Conservation (phyloP, 2,329 filamentous ascomycete genomes). For the Xylariaceae sp. region DNA sequence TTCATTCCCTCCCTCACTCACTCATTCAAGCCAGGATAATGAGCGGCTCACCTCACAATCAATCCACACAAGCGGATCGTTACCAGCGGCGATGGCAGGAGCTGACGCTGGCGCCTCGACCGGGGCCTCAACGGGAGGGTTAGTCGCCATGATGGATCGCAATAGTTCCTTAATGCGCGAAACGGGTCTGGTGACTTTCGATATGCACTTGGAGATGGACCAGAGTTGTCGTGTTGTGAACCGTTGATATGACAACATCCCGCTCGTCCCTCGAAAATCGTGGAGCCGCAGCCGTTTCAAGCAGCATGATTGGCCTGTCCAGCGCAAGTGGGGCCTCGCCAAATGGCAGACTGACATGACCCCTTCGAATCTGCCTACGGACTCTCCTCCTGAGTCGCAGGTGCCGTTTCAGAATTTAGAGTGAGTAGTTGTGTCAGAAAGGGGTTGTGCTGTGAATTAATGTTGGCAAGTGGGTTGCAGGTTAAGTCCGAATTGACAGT, state of each 20-base stretch:
- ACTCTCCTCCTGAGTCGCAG: too few species aligned
- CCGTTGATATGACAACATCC: background rate
- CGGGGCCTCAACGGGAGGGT: conserved; percentile 5
- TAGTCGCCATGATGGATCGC: background rate
- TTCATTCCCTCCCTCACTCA: background rate
- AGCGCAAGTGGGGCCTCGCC: background rate
- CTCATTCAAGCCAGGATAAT: background rate
- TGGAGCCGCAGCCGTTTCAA: background rate
- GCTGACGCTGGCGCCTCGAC: background rate
- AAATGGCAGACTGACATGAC: background rate
- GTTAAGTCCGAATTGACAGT: too few species aligned
- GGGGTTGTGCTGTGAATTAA: too few species aligned
- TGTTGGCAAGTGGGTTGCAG: too few species aligned
- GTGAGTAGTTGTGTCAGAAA: too few species aligned
- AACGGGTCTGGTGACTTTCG: background rate
- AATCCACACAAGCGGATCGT: conserved; percentile 24
- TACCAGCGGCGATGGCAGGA: conserved; percentile 11
- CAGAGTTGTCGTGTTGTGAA: too few species aligned
- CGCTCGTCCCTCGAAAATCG: background rate
- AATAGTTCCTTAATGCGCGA: background rate
- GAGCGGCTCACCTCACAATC: conserved; percentile 42
- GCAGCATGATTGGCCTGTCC: background rate
- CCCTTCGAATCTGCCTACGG: too few species aligned
- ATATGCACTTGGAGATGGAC: background rate
- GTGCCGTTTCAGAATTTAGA: too few species aligned